Conservation (phyloP, 1,284 basidiomycete species). For the Trametes versicolor region DNA sequence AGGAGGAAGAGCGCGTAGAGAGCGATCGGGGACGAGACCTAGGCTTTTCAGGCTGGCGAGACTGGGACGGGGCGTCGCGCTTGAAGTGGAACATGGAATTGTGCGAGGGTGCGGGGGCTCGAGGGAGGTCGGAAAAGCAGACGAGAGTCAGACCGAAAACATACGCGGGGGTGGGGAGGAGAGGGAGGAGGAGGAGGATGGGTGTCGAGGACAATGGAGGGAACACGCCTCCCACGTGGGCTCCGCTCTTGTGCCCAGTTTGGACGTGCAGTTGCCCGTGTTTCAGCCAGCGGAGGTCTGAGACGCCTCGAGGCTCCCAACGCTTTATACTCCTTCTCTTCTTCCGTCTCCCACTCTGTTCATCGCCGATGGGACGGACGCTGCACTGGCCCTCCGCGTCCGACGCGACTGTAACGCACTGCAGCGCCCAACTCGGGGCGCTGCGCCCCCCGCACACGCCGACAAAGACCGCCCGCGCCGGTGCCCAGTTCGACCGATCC, state of each 20-base stretch:
- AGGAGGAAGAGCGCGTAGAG: conserved; percentile 28
- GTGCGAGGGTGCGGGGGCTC: no score
- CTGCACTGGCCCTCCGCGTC: neutral
- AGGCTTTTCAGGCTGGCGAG: conserved; percentile 34
- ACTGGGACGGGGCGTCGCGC: conserved; percentile 32
- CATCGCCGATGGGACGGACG: neutral
- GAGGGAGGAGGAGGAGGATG: conserved; percentile 18
- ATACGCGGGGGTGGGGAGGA: conserved; percentile 20
- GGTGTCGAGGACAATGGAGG: conserved; percentile 15
- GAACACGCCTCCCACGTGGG: conserved; percentile 33
- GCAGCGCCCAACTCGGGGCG: conserved; percentile 10
- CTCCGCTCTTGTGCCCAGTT: conserved; percentile 35
- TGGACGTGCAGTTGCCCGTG: conserved; percentile 22
- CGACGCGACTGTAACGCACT: neutral
- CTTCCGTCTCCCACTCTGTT: neutral
- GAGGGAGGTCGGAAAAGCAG: conserved; percentile 1
- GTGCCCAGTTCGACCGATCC: conserved; percentile 6
- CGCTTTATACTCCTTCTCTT: conserved; percentile 16
- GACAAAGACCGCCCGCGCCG: conserved; percentile 6
- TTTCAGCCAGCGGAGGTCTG: conserved; percentile 15
- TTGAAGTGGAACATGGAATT: conserved; percentile 24
- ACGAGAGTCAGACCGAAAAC: conserved; percentile 21
- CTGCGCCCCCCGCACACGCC: neutral
- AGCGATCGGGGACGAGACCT: conserved; percentile 29
- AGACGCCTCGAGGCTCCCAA: conserved; percentile 9